Evolutionary conservation across 495 filamentous ascomycete genomes (phyloP), one percentile per base, ranked within the genome.

Genomic region (Xylaria sp.): DNA sequence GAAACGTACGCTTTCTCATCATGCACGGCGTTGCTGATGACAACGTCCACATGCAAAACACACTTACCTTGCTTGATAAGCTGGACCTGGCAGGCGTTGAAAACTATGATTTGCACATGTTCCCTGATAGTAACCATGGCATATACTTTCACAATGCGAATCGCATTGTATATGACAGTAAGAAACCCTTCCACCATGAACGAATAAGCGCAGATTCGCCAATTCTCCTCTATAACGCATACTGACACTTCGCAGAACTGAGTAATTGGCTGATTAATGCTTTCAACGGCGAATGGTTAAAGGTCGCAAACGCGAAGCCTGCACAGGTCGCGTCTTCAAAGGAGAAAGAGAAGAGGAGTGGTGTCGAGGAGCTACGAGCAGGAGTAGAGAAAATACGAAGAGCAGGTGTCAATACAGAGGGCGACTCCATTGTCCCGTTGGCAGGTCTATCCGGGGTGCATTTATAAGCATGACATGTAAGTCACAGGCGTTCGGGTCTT

Each of bases 11-110:
- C 33, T 99, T 98, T 80, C 80, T 98, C 29, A 79, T 99, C 69
- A 97, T 98, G 93, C 96, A 99, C 76, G 96, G 96, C 69, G 87
- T 94, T 17, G 91, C 93, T 4, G 96, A 99, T 74, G 96, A 99
- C 81, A 99, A 99, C 74, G 96, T 99, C 8, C 96, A 99, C 79
- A 86, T 97, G 79, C 96, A 99, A 80, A 98, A 97, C 77, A 91
- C 93, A 1, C 85, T 98, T 62, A 91, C 89, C 4, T 81, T 99
- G 72, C 81, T 98, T 57, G 96, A 99, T 80, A 91, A 91, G 74
- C 84, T 99, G 52, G 94, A 99, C 81, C 77, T 97, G 70, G 90
- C 84, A 2, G 89, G 88, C 35, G 88, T 98, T 2, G 92, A 97
- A 81, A 99, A 99, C 79, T 99, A 97, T 72, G 96, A 99, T 78